Conservation (phyloP, 495 filamentous ascomycete species). For the Daldinia vernicosa region DNA sequence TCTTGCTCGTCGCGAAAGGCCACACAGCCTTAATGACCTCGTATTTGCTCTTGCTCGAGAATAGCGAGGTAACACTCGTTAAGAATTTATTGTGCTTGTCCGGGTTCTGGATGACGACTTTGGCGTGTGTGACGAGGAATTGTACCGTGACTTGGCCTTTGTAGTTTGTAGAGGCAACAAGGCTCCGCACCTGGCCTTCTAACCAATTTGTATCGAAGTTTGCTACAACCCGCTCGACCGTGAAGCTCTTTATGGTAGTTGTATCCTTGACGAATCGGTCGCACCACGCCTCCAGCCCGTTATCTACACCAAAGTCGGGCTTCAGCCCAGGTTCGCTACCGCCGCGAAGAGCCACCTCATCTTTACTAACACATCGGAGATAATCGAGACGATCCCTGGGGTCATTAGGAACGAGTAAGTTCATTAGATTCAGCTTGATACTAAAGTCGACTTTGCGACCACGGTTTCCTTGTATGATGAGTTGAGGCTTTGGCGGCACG, state of each 20-base stretch:
- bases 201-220: slow-evolving; percentile 63
- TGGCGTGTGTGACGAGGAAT: slow-evolving; percentile 61
- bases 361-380: slow-evolving; percentile 58
- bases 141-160: slow-evolving; percentile 58
- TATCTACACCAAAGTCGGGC: slow-evolving; percentile 50
- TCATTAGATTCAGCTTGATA: slow-evolving; percentile 63
- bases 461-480: slow-evolving; percentile 56
- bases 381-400: slow-evolving; percentile 58
- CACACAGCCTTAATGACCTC: slow-evolving; percentile 61
- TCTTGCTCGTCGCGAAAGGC: slow-evolving; percentile 54
- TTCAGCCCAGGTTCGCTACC: slow-evolving; percentile 49
- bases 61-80: slow-evolving; percentile 52
- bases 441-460: slow-evolving; percentile 55
- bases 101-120: slow-evolving; percentile 59
- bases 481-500: slow-evolving; percentile 61
- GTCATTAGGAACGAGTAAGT: slow-evolving; percentile 55
- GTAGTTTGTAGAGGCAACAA: slow-evolving; percentile 57
- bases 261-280: slow-evolving; percentile 58
- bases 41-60: slow-evolving; percentile 57
- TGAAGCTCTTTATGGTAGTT: slow-evolving; percentile 58
- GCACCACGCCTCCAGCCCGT: slow-evolving; percentile 60
- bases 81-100: slow-evolving; percentile 52
- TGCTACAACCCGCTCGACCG: slow-evolving; percentile 57
- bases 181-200: slow-evolving; percentile 59
- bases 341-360: slow-evolving; percentile 59